A percentile compares a stretch with the other conserved stretches of the same genome.
Evolutionary conservation across 257 asterid species (phyloP).

Genomic region (Euphrasia confusa): DNA sequence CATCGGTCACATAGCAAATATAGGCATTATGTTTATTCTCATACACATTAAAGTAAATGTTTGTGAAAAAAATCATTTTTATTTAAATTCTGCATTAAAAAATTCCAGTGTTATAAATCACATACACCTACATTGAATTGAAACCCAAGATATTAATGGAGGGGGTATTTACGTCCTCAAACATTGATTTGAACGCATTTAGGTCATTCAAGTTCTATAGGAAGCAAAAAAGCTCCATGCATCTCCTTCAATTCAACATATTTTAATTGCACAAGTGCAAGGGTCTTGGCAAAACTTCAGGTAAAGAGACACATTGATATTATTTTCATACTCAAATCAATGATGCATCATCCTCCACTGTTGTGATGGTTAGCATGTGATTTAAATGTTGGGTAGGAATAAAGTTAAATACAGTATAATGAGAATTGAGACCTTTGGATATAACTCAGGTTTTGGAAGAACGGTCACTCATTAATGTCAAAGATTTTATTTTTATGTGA

Average conservation of each 20-base stretch:
- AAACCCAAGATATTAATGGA: slow-evolving; percentile 5
- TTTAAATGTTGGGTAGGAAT: no score
- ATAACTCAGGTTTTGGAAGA: no score
- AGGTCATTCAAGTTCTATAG: background rate
- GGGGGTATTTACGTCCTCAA: background rate
- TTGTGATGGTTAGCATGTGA: background rate
- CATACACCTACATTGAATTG: background rate
- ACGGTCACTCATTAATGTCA: no score
- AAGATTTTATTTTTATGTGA: no score
- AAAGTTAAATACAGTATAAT: no score
- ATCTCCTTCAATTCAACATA: background rate
- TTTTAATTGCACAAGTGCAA: background rate
- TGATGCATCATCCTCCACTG: background rate
- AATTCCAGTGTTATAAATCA: background rate
- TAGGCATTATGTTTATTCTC: background rate
- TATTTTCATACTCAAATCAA: background rate
- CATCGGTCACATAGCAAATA: background rate
- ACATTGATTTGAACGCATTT: background rate
- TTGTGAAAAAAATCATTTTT: background rate
- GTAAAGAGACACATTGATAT: background rate
- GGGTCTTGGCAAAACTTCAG: background rate
- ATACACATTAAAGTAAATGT: background rate
- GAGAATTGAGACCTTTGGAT: no score
- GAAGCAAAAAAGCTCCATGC: slow-evolving; percentile 1
- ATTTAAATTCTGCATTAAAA: background rate